Base-by-base conservation (phyloP, 2,329 filamentous ascomycete species). In the Trichoderma harzianum region DNA sequence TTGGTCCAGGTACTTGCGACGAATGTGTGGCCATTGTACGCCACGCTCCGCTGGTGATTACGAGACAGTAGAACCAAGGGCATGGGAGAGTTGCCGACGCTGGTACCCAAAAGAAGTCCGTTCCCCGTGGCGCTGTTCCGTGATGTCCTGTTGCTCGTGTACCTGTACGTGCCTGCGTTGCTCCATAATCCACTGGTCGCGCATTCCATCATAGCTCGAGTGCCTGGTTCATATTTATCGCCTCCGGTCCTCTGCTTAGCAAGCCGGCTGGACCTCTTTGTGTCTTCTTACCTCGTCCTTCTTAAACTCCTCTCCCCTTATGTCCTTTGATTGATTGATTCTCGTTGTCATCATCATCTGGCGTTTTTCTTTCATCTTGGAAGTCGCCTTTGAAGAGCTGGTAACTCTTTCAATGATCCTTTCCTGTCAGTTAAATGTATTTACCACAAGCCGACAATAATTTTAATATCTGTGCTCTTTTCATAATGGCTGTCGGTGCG, bases 401-500 rank as follows among this genome's bases (percentile, higher is more conserved):
- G 32, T 51, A 53, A 62, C 51, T 32, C 55, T 53, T 16, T 60
- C 28, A 30, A 60, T 71, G 61, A 7, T 21, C 18, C 16, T 21
- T 47, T 26, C 26, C 14, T 24, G 43, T 10, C 26, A 12, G 61
- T 28, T 71, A 66, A 21, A 71, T 60, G 61, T 71, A 58, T 65
- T 71, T 60, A 21, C 51, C 69, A 26, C 39, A 62, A 58, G 61
- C 58, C 61, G 69, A 66, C 55, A 66, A 72, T 62, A 68, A 51
- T 53, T 55, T 55, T 51, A 69, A 69, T 51, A 55, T 72, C 32
- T 69, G 58, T 69, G 55, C 51, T 24, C 58, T 21, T 39, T 70
- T 67, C 63, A 73, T 47, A 24, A 84, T 84, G 83, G 79, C 79
- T 68, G 74, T 83, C 71, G 82, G 83, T 60, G 80, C 82, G 10